These are phyloP conservation scores for Fusarium mexicanum DNA, from an alignment of 2,329 filamentous ascomycete species.

Conservation along the genomic window DNA sequence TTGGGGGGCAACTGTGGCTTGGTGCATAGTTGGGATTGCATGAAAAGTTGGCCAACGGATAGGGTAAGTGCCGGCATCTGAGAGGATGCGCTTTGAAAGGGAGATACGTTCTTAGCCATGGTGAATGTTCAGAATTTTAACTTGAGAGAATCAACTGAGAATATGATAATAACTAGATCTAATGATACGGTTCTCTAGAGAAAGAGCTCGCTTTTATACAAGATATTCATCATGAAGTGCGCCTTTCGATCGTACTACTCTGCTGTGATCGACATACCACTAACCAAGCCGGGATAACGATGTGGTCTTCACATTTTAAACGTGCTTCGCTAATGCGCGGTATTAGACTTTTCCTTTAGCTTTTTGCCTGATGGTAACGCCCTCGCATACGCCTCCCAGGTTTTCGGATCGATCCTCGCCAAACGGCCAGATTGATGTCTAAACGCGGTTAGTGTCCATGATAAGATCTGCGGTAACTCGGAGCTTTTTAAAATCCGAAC, in stretches of 20 bases:
- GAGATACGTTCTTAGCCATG: not conserved
- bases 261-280: not conserved
- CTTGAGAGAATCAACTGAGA: rapidly evolving
- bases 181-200: too few species aligned
- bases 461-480: not conserved
- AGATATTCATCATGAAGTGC: rapidly evolving
- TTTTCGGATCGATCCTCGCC: not conserved
- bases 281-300: not conserved
- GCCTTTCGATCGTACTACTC: rapidly evolving
- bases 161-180: rapidly evolving
- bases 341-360: not conserved
- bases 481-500: not conserved
- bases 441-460: not conserved
- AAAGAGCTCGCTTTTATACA: rapidly evolving
- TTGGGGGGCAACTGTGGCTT: not conserved
- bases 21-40: not conserved
- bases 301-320: not conserved
- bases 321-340: rapidly evolving
- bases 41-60: not conserved
- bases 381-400: rapidly evolving
- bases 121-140: rapidly evolving
- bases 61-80: not conserved
- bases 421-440: not conserved
- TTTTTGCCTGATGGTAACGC: not conserved
- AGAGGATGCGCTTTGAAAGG: not conserved